Evolutionary conservation across 139 green algal species (phyloP).

Genomic region (Chlorella sp.): DNA sequence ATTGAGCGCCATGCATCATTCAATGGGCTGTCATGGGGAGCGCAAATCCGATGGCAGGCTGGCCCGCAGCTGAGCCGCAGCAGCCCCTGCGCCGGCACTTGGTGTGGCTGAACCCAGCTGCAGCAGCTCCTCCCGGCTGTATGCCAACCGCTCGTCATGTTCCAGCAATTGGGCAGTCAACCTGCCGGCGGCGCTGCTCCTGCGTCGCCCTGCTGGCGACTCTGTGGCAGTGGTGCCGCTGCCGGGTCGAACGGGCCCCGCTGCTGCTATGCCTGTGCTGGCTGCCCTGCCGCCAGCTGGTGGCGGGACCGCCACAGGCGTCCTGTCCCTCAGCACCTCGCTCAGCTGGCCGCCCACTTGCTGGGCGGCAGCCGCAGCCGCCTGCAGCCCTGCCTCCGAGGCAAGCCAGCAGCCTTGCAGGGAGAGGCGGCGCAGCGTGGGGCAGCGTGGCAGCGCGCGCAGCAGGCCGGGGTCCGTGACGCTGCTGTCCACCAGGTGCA

Average conservation of each 20-base stretch:
- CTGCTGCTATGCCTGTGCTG: too few species aligned
- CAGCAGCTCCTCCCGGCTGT: conserved; percentile 21
- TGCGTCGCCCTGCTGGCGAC: neutral
- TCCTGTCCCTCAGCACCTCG: neutral
- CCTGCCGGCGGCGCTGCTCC: neutral
- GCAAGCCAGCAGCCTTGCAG: conserved; percentile 14
- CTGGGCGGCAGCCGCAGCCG: neutral
- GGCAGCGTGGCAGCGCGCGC: neutral
- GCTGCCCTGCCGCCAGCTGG: neutral
- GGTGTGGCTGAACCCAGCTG: neutral
- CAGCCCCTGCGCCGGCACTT: neutral
- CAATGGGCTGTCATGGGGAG: neutral
- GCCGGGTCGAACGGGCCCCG: neutral
- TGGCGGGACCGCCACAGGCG: neutral
- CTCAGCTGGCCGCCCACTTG: neutral
- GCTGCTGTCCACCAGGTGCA: neutral
- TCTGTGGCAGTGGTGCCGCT: neutral
- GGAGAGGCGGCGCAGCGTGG: neutral
- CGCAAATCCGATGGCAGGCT: conserved; percentile 1
- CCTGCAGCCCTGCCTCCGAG: neutral
- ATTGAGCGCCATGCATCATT: neutral
- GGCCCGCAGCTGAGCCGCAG: neutral
- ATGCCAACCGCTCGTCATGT: conserved; percentile 26
- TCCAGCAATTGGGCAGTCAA: conserved; percentile 1
- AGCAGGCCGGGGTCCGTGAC: neutral